phyloP scores from a whole-genome alignment of 1,284 basidiomycete genomes.

The Pseudozyma sp. region DNA sequence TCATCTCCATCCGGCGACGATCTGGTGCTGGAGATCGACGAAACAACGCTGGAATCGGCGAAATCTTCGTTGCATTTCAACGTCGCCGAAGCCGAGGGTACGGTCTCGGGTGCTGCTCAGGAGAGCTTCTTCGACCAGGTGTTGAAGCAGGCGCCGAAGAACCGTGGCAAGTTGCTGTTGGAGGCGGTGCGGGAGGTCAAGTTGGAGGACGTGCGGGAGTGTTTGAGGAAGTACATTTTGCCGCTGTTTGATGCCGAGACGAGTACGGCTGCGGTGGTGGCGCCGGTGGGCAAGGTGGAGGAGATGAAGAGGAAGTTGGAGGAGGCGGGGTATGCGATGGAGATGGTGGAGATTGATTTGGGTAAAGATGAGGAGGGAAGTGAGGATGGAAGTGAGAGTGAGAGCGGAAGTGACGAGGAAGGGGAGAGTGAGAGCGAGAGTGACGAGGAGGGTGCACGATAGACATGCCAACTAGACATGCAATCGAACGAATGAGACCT shows the following conservation, averaged over 20 bases:
- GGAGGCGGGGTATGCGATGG: slow-evolving; percentile 81
- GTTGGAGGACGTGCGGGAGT: slow-evolving; percentile 79
- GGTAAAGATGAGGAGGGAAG: slow-evolving; percentile 67
- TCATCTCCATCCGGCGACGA: slow-evolving; percentile 67
- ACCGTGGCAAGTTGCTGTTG: slow-evolving; percentile 56
- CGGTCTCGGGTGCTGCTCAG: slow-evolving; percentile 81
- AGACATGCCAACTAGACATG: not conserved
- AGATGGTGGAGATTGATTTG: slow-evolving; percentile 78
- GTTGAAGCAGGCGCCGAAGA: slow-evolving; percentile 55
- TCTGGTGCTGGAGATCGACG: slow-evolving; percentile 74
- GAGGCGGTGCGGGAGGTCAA: slow-evolving; percentile 75
- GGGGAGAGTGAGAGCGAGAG: slow-evolving; percentile 45
- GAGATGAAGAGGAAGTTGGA: slow-evolving; percentile 78
- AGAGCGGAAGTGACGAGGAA: slow-evolving; percentile 41
- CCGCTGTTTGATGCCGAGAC: slow-evolving; percentile 84
- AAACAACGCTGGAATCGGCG: slow-evolving; percentile 87
- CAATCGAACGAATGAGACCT: not conserved
- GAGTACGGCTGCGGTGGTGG: slow-evolving; percentile 84
- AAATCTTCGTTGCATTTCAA: slow-evolving; percentile 90
- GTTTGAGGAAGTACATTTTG: slow-evolving; percentile 81
- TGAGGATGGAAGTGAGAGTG: slow-evolving; percentile 15
- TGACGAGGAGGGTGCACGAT: slow-evolving; percentile 9
- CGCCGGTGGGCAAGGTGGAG: slow-evolving; percentile 82
- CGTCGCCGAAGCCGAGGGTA: slow-evolving; percentile 84
- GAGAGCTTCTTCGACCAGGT: slow-evolving; percentile 57